Base-by-base conservation (phyloP, 2,329 filamentous ascomycete genomes). In the Magnaporthiopsis incrustans region DNA sequence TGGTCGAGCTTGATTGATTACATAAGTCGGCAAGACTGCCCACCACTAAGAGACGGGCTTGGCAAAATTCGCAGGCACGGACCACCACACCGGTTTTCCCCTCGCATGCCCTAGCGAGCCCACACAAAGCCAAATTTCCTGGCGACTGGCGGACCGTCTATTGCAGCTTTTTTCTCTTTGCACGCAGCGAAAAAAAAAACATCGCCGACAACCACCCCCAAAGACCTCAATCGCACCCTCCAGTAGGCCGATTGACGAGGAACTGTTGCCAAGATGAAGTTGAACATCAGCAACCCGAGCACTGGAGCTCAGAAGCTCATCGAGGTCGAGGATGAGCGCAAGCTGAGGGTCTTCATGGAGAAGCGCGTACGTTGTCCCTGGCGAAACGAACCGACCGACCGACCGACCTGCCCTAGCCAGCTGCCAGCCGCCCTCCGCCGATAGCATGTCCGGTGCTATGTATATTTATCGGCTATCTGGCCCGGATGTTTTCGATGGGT, bases 291-390 rank as follows among this genome's bases (percentile, higher is more conserved):
- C 75, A 96, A 93, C 89, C 95, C 95, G 84, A 92, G 94, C 89
- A 98, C 98, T 85, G 95, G 95, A 89, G 95, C 92, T 78, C 95
- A 99, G 83, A 99, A 99, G 88, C 87, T 99, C 79, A 89, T 99
- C 85, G 96, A 99, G 75, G 84, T 99, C 76, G 95, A 99, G 78
- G 96, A 99, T 90, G 96, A 99, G 84, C 92, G 93, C 84, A 97
- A 97, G 88, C 88, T 98, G 87, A 91, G 91, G 82, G 90, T 90
- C 65, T 70, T 70, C 67, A 69, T 70, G 68, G 69, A 70, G 64
- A 68, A 68, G 62, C 67, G 69, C 65, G 68, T 69, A 66, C 60
- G 62, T 67, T 64, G 62, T 59, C 64, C 62, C 58, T 11, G 64
- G 62, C 67, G 25, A 33, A 27, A 44, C 60, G n/a, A 25, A 53